Base-by-base conservation (phyloP, 768 basidiomycete genomes). In the Trametes villosa region DNA sequence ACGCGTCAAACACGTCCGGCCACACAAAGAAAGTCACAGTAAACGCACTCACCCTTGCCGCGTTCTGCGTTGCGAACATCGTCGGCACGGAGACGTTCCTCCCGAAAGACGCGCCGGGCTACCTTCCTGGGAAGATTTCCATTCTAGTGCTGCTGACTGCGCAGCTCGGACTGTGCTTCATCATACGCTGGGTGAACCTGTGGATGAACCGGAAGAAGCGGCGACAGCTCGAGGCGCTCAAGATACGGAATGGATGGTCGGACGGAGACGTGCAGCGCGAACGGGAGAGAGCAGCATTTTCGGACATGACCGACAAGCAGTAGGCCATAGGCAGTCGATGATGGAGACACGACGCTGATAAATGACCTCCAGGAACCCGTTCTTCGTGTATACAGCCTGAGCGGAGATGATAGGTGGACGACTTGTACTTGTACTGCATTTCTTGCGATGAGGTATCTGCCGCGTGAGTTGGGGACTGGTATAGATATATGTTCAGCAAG, bases 11-110 rank as follows among this genome's bases (percentile, higher is more conserved):
- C 67, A 87, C 82, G 0, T 80, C 80, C 33, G 86, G 86, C 0
- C 83, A 86, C 48, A 88, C 86, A 9, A 88, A 89, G 77, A 89
- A 88, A 74, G 76, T 76, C 15, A 87, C 86, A 1, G 78, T 87
- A 60, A 87, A 87, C 58, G 82, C 85, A 8, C 77, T 86, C 79
- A 86, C 84, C 1, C 73, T 87, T 15, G 77, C 79, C 2, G 73
- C 82, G 0, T 86, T 87, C 66, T 78, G 79, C 52, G 63, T 84
- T 26, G 84, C 86, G 18, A 87, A 87, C 65, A 85, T 87, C 36
- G 77, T 86, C 55, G 88, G 88, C 4, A 79, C 84, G 0, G 81
- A 85, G 67, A 86, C 87, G 20, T 86, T 90, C 67, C 82, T 81
- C 27, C 82, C 86, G 0, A 79, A 83, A 59, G 85, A 85, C 61